Conservation (phyloP, 2,329 filamentous ascomycete species). For the Penicillium sp. region DNA sequence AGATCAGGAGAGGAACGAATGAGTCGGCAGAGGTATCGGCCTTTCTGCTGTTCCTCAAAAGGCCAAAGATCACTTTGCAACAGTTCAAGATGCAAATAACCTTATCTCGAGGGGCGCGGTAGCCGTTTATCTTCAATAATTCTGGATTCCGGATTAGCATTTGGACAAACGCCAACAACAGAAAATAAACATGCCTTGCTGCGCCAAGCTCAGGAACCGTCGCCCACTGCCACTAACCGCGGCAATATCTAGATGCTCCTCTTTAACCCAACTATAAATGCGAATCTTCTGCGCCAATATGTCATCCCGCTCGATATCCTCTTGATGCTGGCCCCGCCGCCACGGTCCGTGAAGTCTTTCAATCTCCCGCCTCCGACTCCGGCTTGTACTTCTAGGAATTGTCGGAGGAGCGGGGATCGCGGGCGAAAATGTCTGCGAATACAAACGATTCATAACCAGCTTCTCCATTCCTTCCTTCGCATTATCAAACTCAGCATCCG, state of each 20-base stretch:
- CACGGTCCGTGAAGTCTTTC: constrained; percentile 77
- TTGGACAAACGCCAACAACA: neutral
- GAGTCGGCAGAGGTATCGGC: constrained; percentile 91
- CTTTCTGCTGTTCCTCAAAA: constrained; percentile 87
- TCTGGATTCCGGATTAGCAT: constrained; percentile 61
- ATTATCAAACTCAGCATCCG: constrained; percentile 97
- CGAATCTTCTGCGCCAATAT: constrained; percentile 95
- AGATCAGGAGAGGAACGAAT: constrained; percentile 93
- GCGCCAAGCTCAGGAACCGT: constrained; percentile 85
- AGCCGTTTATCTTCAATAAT: constrained; percentile 93
- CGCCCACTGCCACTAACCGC: constrained; percentile 82
- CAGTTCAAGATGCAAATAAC: constrained; percentile 98
- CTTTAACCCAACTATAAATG: constrained; percentile 93
- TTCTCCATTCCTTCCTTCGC: constrained; percentile 99
- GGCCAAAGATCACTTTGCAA: constrained; percentile 98
- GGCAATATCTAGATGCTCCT: constrained; percentile 92
- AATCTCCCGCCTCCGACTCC: constrained; percentile 70
- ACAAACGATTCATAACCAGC: constrained; percentile 96
- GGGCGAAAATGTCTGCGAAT: constrained; percentile 94
- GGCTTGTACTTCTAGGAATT: constrained; percentile 62
- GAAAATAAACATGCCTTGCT: constrained; percentile 68
- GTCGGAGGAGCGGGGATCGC: constrained; percentile 83
- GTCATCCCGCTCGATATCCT: constrained; percentile 95
- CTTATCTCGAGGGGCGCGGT: constrained; percentile 95
- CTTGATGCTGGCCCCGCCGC: constrained; percentile 92